Base-by-base conservation (phyloP, 2,329 filamentous ascomycete genomes). In the Trichoderma sp. region DNA sequence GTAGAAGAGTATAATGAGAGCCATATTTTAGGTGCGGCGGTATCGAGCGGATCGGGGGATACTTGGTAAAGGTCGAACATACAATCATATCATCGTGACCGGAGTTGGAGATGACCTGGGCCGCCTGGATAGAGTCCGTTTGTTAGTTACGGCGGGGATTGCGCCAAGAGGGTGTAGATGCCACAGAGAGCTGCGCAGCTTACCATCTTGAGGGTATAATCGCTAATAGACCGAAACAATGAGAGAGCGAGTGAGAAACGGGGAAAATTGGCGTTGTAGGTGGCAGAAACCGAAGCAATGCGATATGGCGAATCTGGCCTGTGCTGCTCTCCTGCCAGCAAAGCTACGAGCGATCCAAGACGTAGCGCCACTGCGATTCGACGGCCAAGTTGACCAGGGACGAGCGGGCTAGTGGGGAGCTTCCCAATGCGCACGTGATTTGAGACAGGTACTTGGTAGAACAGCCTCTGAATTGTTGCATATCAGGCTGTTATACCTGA, bases 31-130 rank as follows among this genome's bases (percentile, higher is more conserved):
- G 14, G 11, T n/a, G 31, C 6, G 14, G 62, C 13, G n/a, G 19
- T 24, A n/a, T 19, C n/a, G 24, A 14, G 37, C 19, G 8, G 8
- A 5, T 57, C 52, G 35, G 33, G 37, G n/a, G 10, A 27, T 29
- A n/a, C 40, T 4, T 61, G 33, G 68, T 49, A 27, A 67, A 53
- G 62, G 65, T 31, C 49, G 62, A 63, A 89, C 92, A 78, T 94
- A 98, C 95, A 88, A 99, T 97, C 95, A 98, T 98, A 81, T 97
- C 95, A 91, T 98, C 95, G 85, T 99, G 96, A 78, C 81, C 81
- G 63, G 82, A 81, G 75, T 82, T 83, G 68, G 80, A 77, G 73
- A 83, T 82, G 70, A 82, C 80, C 76, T 83, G 82, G 72, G 81
- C 76, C 73, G 82, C 78, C 81, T 83, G 71, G 61, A 65, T 58